These are phyloP conservation scores for Moniliophthora roreri DNA, from an alignment of 1,284 basidiomycete species.

Conservation along the genomic window DNA sequence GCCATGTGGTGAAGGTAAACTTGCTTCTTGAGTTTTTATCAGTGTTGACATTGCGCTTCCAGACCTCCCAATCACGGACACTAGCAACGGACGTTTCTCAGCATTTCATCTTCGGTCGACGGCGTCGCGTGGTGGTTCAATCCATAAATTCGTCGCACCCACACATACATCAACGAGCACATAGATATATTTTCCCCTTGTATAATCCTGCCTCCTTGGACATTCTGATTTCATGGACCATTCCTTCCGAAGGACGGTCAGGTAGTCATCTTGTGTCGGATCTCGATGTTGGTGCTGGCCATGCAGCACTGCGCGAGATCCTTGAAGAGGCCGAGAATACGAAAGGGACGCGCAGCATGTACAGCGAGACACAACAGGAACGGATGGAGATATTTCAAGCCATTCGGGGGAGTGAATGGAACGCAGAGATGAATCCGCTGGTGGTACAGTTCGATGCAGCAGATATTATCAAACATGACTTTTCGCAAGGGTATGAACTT, in stretches of 20 bases:
- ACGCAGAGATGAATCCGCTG: constrained; percentile 75
- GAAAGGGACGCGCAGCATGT: constrained; percentile 82
- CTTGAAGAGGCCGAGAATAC: constrained; percentile 56
- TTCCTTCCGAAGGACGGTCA: constrained; percentile 52
- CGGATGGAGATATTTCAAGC: constrained; percentile 64
- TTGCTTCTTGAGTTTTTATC: not conserved
- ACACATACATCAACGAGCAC: constrained; percentile 54
- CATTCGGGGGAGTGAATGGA: constrained; percentile 74
- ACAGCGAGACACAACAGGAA: constrained; percentile 83
- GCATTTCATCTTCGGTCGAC: constrained; percentile 50
- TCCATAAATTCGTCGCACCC: constrained; percentile 49
- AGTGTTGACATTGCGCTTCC: not conserved
- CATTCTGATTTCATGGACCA: constrained; percentile 73
- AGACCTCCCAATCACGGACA: not conserved
- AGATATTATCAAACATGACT: constrained; percentile 56
- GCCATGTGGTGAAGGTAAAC: constrained; percentile 48
- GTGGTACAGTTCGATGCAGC: constrained; percentile 45
- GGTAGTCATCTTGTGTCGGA: constrained; percentile 66
- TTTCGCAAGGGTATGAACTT: constrained; percentile 59
- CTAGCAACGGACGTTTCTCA: constrained; percentile 27
- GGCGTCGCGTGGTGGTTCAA: constrained; percentile 41
- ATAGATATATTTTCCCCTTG: constrained; percentile 73
- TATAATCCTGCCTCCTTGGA: constrained; percentile 75
- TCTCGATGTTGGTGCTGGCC: constrained; percentile 63
- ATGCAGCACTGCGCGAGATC: constrained; percentile 58